Base-by-base conservation (phyloP, 2,329 filamentous ascomycete species). In the Fusarium sp. region DNA sequence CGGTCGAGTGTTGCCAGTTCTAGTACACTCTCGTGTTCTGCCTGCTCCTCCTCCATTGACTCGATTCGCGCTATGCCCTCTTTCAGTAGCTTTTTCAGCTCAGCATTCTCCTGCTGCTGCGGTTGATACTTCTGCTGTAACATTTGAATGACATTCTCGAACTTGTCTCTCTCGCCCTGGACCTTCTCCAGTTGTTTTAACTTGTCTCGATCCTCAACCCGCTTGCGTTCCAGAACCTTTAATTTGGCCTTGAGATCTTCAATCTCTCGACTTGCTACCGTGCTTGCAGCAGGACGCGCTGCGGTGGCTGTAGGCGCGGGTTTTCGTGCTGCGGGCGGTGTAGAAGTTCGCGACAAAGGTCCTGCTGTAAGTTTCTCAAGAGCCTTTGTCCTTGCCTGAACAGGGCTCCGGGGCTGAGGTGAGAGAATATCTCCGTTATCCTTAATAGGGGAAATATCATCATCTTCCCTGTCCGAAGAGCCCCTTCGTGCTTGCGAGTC, bases 181-280 rank as follows among this genome's bases (percentile, higher is more conserved):
- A 94, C 80, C 68, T 90, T 89, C 57, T 97, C 92, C 47, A 97
- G 78, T 14, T 85, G 86, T 75, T 95, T 94, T 51, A 97, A 78
- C 75, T 93, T 92, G 71, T 97, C 94, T 20, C 93, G 87, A 74
- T 97, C 93, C 67, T 98, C 95, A 14, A 86, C 76, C 57, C 93
- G 85, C 78, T 97, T 97, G 72, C 95, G 92, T 77, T 99, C 94
- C 72, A 98, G 83, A 5, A 97, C 85, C 54, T 91, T 89, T 3
- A 98, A 82, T 76, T 97, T 97, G 0, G 93, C 90, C 76, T 97
- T 94, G 17, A 97, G 82, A 68, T 97, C 93, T 70, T 97, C 94
- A 20, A 95, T 88, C 74, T 96, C 92, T 65, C 90, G 85, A 22
- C 81, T 84, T 3, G 85, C 79, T 1, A 85, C 82, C 9, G 86